Conservation (phyloP, 208 protist genomes). For the Trypanosoma melophagium region DNA sequence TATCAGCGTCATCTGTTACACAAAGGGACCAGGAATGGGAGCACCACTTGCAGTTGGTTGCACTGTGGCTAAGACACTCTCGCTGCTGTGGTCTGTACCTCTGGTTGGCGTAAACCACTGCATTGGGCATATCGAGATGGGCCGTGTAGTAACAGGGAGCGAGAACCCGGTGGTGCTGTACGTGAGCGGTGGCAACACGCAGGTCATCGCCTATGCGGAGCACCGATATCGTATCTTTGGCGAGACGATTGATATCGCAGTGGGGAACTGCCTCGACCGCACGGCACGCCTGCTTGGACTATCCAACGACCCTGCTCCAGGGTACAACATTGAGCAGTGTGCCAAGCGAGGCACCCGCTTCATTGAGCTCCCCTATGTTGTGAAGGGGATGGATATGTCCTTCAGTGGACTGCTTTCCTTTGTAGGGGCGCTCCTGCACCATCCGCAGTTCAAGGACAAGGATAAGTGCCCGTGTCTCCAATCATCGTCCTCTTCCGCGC, state of each 20-base stretch:
- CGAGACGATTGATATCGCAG: conserved; percentile 99
- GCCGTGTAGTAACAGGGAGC: conserved; percentile 94
- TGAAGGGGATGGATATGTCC: conserved; percentile 98
- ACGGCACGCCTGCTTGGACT: conserved; percentile 95
- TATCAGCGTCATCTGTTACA: conserved; percentile 96
- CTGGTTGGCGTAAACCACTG: conserved; percentile 99
- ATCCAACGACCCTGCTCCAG: conserved; percentile 98
- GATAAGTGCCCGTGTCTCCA: conserved; percentile 19
- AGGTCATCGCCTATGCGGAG: conserved; percentile 96
- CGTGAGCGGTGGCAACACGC: conserved; percentile 99
- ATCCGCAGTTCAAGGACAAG: conserved; percentile 64
- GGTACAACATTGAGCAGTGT: conserved; percentile 99
- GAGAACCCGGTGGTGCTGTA: conserved; percentile 98
- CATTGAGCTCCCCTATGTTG: conserved; percentile 96
- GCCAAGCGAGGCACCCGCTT: conserved; percentile 85
- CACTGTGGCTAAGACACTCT: conserved; percentile 77
- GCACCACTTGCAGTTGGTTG: conserved; percentile 91
- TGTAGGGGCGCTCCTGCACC: conserved; percentile 72
- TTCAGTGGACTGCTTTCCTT: conserved; percentile 95
- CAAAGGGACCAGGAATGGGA: conserved; percentile 98
- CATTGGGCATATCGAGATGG: conserved; percentile 99
- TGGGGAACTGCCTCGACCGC: conserved; percentile 98
- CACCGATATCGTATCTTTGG: conserved; percentile 99
- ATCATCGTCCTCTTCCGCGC: conserved; percentile 16
- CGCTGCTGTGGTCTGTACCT: conserved; percentile 87